These are phyloP conservation scores for Papiliotrema fonsecae DNA, from an alignment of 1,284 basidiomycete species.

Conservation along the genomic window DNA sequence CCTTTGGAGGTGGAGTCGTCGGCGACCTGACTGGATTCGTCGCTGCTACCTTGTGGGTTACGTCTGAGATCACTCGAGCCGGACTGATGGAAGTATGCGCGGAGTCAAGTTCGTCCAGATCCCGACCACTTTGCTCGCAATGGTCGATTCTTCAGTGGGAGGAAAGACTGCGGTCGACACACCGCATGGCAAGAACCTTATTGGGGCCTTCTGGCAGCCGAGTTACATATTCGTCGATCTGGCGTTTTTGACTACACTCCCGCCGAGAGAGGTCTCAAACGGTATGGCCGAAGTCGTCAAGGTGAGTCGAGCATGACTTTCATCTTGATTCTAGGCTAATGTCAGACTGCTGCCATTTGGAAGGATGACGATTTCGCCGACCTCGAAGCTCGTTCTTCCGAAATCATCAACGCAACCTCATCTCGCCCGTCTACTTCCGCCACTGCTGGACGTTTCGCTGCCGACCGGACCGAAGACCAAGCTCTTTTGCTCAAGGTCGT, in stretches of 20 bases:
- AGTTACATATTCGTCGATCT: constrained; percentile 97
- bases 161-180: constrained; percentile 99
- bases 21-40: constrained; percentile 96
- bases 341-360: constrained; percentile 92
- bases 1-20: constrained; percentile 93
- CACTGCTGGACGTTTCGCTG: constrained; percentile 64
- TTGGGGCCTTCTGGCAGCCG: constrained; percentile 98
- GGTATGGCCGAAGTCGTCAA: constrained; percentile 99
- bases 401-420: constrained; percentile 78
- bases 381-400: constrained; percentile 75
- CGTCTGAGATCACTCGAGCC: background rate
- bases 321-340: background rate
- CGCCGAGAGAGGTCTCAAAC: constrained; percentile 88
- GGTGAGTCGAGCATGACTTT: constrained; percentile 56
- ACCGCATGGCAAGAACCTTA: constrained; percentile 92
- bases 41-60: constrained; percentile 88
- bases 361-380: constrained; percentile 77
- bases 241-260: constrained; percentile 90
- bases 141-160: constrained; percentile 97
- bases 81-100: constrained; percentile 59
- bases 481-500: constrained; percentile 70
- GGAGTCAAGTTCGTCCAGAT: constrained; percentile 92
- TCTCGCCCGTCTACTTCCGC: constrained; percentile 25
- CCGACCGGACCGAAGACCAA: constrained; percentile 65
- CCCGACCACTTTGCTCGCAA: constrained; percentile 91